These are phyloP conservation scores for Cyberlindnera nakhonratchasimensis DNA, from an alignment of 805 yeast genomes.

Conservation along the genomic window DNA sequence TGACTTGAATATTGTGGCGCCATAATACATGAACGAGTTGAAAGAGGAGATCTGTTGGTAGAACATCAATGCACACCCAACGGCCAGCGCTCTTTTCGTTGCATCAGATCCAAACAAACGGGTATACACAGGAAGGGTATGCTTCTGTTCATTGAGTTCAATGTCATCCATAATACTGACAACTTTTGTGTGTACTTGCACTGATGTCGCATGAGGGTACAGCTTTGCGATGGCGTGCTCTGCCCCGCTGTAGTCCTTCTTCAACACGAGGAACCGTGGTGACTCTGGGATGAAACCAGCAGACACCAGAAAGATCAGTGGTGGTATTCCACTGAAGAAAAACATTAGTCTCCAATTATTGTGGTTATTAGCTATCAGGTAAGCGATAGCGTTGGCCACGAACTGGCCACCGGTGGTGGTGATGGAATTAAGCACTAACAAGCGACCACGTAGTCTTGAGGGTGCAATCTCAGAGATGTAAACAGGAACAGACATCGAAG, in stretches of 20 bases:
- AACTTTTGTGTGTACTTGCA: conserved; percentile 44
- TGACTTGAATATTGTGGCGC: conserved; percentile 51
- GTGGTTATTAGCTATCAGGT: conserved; percentile 28
- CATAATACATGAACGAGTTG: conserved; percentile 61
- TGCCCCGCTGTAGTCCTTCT: conserved; percentile 33
- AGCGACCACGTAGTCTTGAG: conserved; percentile 36
- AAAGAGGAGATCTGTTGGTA: conserved; percentile 61
- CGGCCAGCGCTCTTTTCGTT: conserved; percentile 39
- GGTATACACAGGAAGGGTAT: conserved; percentile 2
- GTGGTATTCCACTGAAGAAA: conserved; percentile 39
- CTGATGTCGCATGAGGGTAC: conserved; percentile 39
- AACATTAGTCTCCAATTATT: conserved; percentile 39
- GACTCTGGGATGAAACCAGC: conserved; percentile 48
- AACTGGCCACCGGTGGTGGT: conserved; percentile 51
- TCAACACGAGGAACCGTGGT: conserved; percentile 42
- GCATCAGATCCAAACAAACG: conserved; percentile 19
- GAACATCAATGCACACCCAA: conserved; percentile 50
- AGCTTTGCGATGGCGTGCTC: conserved; percentile 43
- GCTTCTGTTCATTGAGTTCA: conserved; percentile 7
- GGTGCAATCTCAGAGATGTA: conserved; percentile 53
- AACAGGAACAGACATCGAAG: conserved; percentile 63
- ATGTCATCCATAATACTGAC: conserved; percentile 45
- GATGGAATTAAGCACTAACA: conserved; percentile 37
- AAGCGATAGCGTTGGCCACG: conserved; percentile 40
- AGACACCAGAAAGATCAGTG: conserved; percentile 35